phyloP scores from a whole-genome alignment of 495 filamentous ascomycete genomes.

The Podospora bellae-mahoneyi region DNA sequence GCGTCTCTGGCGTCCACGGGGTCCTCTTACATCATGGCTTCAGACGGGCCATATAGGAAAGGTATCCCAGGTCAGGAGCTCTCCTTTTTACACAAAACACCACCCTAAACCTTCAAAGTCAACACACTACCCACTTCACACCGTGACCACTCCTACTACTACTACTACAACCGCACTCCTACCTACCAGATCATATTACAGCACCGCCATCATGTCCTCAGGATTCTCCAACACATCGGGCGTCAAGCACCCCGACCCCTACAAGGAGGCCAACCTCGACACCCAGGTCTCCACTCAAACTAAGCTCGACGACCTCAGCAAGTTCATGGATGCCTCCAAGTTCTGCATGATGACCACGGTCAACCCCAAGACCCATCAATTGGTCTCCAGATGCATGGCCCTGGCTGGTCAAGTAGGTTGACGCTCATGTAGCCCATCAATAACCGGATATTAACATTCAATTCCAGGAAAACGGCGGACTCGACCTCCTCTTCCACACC shows the following conservation, averaged over 20 bases:
- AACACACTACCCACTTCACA: slow-evolving; percentile 40
- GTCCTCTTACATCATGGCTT: slow-evolving; percentile 19
- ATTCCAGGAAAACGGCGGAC: slow-evolving; percentile 65
- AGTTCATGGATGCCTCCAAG: slow-evolving; percentile 67
- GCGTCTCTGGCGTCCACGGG: not conserved
- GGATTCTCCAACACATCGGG: slow-evolving; percentile 54
- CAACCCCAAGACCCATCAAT: slow-evolving; percentile 52
- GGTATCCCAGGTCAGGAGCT: not conserved
- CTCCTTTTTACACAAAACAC: not conserved
- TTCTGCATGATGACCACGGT: slow-evolving; percentile 76
- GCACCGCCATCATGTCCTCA: not conserved
- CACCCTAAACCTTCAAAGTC: not conserved
- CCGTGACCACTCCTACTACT: not conserved
- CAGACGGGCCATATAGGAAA: not conserved
- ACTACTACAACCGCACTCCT: too few species aligned
- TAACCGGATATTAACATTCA: not conserved
- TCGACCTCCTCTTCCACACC: slow-evolving; percentile 90
- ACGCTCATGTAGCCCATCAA: slow-evolving; percentile 5
- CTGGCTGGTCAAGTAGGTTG: slow-evolving; percentile 69
- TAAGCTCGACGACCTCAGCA: slow-evolving; percentile 72
- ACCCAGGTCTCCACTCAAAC: slow-evolving; percentile 60
- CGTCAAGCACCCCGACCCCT: slow-evolving; percentile 64
- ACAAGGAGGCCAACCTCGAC: slow-evolving; percentile 69
- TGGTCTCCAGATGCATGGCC: slow-evolving; percentile 87
- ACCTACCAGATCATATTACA: not conserved